Evolutionary conservation across 306 rosid species (phyloP).

Genomic region (Acacia melanoxylon): DNA sequence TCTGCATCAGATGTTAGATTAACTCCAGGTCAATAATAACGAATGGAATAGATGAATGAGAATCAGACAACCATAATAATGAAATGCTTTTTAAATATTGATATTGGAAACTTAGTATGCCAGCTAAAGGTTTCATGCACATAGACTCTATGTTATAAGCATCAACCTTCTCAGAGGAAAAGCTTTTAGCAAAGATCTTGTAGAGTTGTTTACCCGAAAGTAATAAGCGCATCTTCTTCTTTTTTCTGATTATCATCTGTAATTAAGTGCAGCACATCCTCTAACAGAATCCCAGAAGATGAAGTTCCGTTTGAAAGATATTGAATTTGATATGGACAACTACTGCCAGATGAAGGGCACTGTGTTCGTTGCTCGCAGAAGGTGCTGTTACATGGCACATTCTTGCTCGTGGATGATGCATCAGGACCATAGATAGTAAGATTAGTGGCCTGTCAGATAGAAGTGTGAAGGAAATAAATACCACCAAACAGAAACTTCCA

Average conservation of each 20-base stretch:
- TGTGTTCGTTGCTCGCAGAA: slow-evolving; percentile 43
- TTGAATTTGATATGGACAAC: slow-evolving; percentile 54
- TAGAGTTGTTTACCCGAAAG: slow-evolving; percentile 68
- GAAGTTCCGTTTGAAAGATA: slow-evolving; percentile 72
- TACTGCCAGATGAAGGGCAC: slow-evolving; percentile 54
- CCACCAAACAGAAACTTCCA: slow-evolving; percentile 30
- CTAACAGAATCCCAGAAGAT: slow-evolving; percentile 69
- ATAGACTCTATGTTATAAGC: neutral
- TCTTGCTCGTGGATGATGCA: slow-evolving; percentile 64
- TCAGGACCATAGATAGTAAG: slow-evolving; percentile 67
- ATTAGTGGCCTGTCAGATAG: slow-evolving; percentile 36
- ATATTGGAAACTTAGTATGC: slow-evolving; percentile 4
- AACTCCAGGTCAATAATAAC: neutral
- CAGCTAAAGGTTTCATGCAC: neutral
- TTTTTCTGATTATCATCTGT: slow-evolving; percentile 51
- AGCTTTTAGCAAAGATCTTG: slow-evolving; percentile 15
- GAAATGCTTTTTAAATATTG: neutral
- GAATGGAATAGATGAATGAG: slow-evolving; percentile 15
- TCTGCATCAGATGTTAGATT: slow-evolving; percentile 49
- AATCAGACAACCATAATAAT: slow-evolving; percentile 12
- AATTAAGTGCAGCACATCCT: slow-evolving; percentile 76
- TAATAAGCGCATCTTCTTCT: slow-evolving; percentile 42
- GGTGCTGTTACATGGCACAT: slow-evolving; percentile 63
- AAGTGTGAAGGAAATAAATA: slow-evolving; percentile 25
- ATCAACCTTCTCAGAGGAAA: slow-evolving; percentile 11